Evolutionary conservation across 345 rosid species (phyloP).

Genomic region (Nasturtium officinale): DNA sequence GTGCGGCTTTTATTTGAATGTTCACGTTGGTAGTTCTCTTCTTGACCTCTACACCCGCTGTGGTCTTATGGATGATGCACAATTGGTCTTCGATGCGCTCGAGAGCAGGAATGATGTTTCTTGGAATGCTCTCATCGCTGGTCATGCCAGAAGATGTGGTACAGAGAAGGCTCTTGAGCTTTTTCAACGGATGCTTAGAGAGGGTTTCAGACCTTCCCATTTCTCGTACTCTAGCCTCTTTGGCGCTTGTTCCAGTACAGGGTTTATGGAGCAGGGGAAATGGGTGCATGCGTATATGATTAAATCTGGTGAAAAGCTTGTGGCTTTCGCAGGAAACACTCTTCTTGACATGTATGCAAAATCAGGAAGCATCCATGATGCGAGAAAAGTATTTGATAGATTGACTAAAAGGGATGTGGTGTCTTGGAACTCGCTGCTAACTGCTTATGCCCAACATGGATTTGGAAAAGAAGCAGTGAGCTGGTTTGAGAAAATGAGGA

Average conservation of each 20-base stretch:
- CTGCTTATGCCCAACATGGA: slow-evolving; percentile 64
- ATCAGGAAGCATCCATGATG: slow-evolving; percentile 64
- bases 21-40: slow-evolving; percentile 66
- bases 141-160: slow-evolving; percentile 57
- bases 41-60: slow-evolving; percentile 61
- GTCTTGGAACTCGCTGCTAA: slow-evolving; percentile 65
- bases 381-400: slow-evolving; percentile 55
- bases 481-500: slow-evolving; percentile 54
- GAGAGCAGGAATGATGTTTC: slow-evolving; percentile 64
- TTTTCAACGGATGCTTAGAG: slow-evolving; percentile 56
- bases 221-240: slow-evolving; percentile 57
- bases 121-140: slow-evolving; percentile 73
- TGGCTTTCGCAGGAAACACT: slow-evolving; percentile 61
- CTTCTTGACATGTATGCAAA: slow-evolving; percentile 70
- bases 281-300: slow-evolving; percentile 68
- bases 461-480: slow-evolving; percentile 49
- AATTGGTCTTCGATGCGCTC: slow-evolving; percentile 47
- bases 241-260: slow-evolving; percentile 56
- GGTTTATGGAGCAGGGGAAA: slow-evolving; percentile 71
- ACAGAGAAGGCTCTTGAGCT: slow-evolving; percentile 53
- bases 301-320: slow-evolving; percentile 57
- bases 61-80: slow-evolving; percentile 56
- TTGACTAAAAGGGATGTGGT: slow-evolving; percentile 53
- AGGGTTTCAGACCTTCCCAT: slow-evolving; percentile 52
- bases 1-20: slow-evolving; percentile 52